Evolutionary conservation across 306 rosid genomes (phyloP), one percentile per base, ranked within the genome.

Genomic region (Cucumis melo): DNA sequence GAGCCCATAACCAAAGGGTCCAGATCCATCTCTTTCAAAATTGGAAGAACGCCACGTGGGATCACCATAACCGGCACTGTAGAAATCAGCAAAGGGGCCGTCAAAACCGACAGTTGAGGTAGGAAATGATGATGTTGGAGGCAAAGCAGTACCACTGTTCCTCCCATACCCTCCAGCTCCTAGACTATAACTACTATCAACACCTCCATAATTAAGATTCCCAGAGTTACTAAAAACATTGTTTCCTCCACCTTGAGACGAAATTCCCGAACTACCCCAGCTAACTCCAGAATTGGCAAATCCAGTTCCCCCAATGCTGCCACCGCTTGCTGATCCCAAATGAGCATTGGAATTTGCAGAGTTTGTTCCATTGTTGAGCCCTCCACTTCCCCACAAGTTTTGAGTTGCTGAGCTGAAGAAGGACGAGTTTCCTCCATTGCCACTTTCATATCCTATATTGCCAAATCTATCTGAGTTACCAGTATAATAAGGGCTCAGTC

Each of bases 381-480:
- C 90, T 27, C 97, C 96, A 83, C 80, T 87, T 13, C 91, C 99
- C 99, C 99, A 95, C 89, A 95, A 78, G 66, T 90, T 92, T 64
- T 91, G 91, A 78, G 91, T 84, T 36, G 77, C 87, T 2, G 96
- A 82, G 83, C 93, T 95, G 84, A 95, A 90, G 82, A 95, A 88
- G 59, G 97, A 89, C 67, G 85, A 85, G 79, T 81, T 86, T 84
- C 90, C 96, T 76, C 97, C 84, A 65, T 82, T 91, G 68, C 88
- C 85, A 84, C 88, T 83, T 17, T 90, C 93, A 85, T 82, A 92
- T 23, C 90, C 96, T 65, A 83, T 27, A 55, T 89, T 88, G 24
- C 84, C 86, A 84, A 85, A 89, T 83, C 96, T 87, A 75, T 88
- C 92, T 53, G 97, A 83, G 82, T 77, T 89, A 64, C 93, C 88